Evolutionary conservation across 2,329 filamentous ascomycete species (phyloP).

Genomic region (Colletotrichum melonis): DNA sequence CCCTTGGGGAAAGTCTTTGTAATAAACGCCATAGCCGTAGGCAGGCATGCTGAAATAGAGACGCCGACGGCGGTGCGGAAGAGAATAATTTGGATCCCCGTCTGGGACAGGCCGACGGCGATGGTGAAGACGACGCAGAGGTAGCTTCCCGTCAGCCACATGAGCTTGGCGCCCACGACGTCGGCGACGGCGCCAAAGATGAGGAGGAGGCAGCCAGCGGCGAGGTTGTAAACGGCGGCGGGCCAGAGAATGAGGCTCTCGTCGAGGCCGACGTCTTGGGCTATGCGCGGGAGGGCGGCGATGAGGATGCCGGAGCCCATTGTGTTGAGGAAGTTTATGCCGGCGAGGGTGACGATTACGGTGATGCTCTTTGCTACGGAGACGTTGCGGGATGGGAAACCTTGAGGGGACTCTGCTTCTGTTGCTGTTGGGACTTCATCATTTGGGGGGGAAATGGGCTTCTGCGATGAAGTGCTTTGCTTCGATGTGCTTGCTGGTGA

Average conservation of each 20-base stretch:
- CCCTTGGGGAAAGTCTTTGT: conserved; percentile 50
- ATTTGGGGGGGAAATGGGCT: not conserved
- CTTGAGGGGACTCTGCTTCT: not conserved
- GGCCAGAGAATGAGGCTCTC: conserved; percentile 46
- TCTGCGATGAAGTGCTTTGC: not conserved
- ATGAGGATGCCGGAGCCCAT: conserved; percentile 51
- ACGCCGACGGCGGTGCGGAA: conserved; percentile 49
- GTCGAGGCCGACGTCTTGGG: conserved; percentile 46
- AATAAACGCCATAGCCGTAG: conserved; percentile 50
- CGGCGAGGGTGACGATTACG: conserved; percentile 47
- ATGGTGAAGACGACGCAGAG: conserved; percentile 47
- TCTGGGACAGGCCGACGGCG: conserved; percentile 46
- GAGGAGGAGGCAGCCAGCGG: conserved; percentile 46
- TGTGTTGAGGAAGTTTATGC: conserved; percentile 49
- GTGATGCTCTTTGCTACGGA: conserved; percentile 42
- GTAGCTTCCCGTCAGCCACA: conserved; percentile 48
- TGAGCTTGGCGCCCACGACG: conserved; percentile 47
- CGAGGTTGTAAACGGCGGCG: conserved; percentile 43
- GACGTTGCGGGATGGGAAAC: conserved; percentile 23
- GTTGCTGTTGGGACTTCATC: not conserved
- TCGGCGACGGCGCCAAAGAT: conserved; percentile 51
- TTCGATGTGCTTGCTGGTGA: not conserved
- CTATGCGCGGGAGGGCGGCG: conserved; percentile 51
- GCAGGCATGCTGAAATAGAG: conserved; percentile 51
- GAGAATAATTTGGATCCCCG: conserved; percentile 49